Evolutionary conservation across 805 yeast genomes (phyloP), one percentile per base, ranked within the genome.

Genomic region (Ascoidea asiatica): DNA sequence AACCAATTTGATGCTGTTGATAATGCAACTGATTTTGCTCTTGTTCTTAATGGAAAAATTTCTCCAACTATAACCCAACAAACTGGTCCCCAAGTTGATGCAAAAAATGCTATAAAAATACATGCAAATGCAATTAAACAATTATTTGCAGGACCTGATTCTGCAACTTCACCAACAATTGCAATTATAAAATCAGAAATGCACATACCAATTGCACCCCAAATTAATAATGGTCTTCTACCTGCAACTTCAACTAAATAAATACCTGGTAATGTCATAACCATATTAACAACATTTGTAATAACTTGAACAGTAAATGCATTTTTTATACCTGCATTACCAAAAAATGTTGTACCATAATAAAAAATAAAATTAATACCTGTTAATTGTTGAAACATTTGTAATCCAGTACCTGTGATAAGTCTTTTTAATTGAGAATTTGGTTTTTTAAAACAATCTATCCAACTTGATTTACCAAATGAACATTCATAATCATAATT

Each of bases 31-130:
- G 84, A 84, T 58, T 78, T 78, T 44, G 84, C 82, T 59, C 92
- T 75, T 50, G 79, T 76, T 59, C 81, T 75, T 44, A 82, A 73
- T 50, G 89, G 84, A 70, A 72, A 83, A 39, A 72, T 62, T 54
- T 75, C 81, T 53, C 77, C 76, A 54, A 64, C 60, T 45, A 74
- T 59, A 43, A 75, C 83, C 88, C 89, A 84, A 39, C 75, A 77
- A 49, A 74, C 76, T 37, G 90, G 87, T 60, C 89, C 90, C 94
- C 94, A 84, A 21, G 89, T 74, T 4, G 84, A 70, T 7, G 92
- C 92, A 64, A 81, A 81, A 59, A 79, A 79, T 46, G 80, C 76
- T 51, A 84, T 79, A 58, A 79, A 84, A 50, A 29, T 29, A 29
- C 35, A 29, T 11, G 35, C 35, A 29, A 29, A 29, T 6, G 64